Evolutionary conservation across 2,329 filamentous ascomycete genomes (phyloP).

Genomic region (Trichoderma sp.): DNA sequence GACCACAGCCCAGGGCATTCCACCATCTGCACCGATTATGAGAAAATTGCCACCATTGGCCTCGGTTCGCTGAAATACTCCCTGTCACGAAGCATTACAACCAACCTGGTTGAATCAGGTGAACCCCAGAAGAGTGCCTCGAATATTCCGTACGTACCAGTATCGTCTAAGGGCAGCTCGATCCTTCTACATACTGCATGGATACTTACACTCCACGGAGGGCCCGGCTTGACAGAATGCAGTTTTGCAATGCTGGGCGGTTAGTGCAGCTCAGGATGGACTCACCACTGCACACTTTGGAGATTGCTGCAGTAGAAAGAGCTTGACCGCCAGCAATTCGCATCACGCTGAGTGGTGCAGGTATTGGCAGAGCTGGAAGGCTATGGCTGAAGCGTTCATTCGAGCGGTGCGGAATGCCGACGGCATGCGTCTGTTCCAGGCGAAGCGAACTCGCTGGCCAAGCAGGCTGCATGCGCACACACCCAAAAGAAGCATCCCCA

Average conservation of each 20-base stretch:
- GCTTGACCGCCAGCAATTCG: not conserved
- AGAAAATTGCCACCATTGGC: not conserved
- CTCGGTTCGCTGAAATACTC: not conserved
- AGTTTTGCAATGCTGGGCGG: not conserved
- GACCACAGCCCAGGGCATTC: not conserved
- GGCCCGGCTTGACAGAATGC: not conserved
- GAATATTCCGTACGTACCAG: not conserved
- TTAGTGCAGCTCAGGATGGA: not conserved
- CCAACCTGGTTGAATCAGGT: too few relatives aligned
- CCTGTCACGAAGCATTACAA: not conserved
- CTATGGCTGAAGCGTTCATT: not conserved
- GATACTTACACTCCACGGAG: not conserved
- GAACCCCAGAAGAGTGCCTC: too few relatives aligned
- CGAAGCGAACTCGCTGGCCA: not conserved
- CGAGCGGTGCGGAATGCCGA: not conserved
- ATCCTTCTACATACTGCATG: not conserved
- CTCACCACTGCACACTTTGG: constrained; percentile 15
- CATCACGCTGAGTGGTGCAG: not conserved
- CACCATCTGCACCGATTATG: not conserved
- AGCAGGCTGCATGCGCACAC: constrained; percentile 3
- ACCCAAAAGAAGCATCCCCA: constrained; percentile 18
- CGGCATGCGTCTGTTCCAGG: not conserved
- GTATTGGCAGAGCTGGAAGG: constrained; percentile 3
- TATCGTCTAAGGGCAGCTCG: not conserved
- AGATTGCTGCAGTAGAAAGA: not conserved